Evolutionary conservation across 1,139 yeast genomes (phyloP), one percentile per base, ranked within the genome.

Genomic region (Suhomyces bribrorum): DNA sequence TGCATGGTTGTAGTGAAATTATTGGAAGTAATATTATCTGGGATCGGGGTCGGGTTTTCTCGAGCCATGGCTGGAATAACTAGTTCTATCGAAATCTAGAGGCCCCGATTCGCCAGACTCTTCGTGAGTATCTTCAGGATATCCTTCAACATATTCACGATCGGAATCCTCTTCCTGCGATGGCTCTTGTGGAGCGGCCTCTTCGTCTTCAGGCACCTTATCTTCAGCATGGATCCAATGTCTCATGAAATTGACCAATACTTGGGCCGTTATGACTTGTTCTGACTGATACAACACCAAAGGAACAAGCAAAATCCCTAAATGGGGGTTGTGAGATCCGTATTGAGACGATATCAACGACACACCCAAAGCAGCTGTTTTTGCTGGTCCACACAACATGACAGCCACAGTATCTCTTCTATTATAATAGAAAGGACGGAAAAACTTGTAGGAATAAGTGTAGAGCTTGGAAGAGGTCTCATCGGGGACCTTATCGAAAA

Each of bases 301-400:
- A 0, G 96, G 94, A 5, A 87, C 88, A 29, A 89, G 65, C 29
- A 88, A 62, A 40, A 79, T 76, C 16, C 96, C 96, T 45, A 87
- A 66, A 46, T 79, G 68, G 5, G 74, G 73, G 47, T 77, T 77
- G 34, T 72, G 53, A 5, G 79, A 62, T 7, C 95, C 94, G 57
- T 86, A 88, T 59, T 88, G 96, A 0, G 96, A 78, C 1, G 88
- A 70, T 7, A 86, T 71, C 40, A 88, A 69, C 1, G 95, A 85
- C 1, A 88, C 95, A 31, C 96, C 96, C 37, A 88, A 68, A 0
- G 96, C 96, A 0, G 95, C 96, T 0, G 96, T 87, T 57, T 88
- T 88, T 4, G 96, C 95, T 2, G 95, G 94, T 5, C 95, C 96
- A 61, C 96, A 87, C 41, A 87, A 74, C 83, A 88, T 75, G 33